Evolutionary conservation across 2,329 filamentous ascomycete genomes (phyloP), one percentile per base, ranked within the genome.

Genomic region (Aspergillus sp.): DNA sequence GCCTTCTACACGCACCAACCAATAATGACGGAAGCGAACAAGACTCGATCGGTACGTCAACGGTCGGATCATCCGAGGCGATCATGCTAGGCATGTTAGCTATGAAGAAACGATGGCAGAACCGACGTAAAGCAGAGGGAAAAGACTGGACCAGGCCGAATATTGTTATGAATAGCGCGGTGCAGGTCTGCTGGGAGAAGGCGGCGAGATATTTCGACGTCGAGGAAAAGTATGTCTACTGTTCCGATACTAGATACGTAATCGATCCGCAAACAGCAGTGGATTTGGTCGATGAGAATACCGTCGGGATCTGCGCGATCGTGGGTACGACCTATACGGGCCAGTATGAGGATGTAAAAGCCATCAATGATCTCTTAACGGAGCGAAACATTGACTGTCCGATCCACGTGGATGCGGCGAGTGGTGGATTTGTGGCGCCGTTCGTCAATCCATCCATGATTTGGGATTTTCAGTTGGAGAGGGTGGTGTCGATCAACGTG

Each of bases 91-190:
- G 87, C 32, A 87, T 87, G 1, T 76, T 91, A 20, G 88, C 88
- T 3, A 90, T 91, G 88, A 90, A 90, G 78, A 80, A 87, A n/a
- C 80, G 85, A 20, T 91, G 88, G 89, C 87, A 90, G 71, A 85
- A 89, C 67, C 83, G 82, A 65, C 81, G 87, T 26, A 78, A 75
- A 57, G 80, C 78, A 0, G 82, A 81, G 42, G 87, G 87, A 14
- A 89, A 90, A 62, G 86, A 88, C 63, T 84, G 81, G 1, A 79
- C 75, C 1, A 85, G 83, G 32, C 89, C 89, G 1, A 91, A 91
- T 68, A 90, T 91, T 63, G 79, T 91, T 67, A 91, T 91, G 88
- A 88, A 87, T 1, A 81, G 86, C 24, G 90, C 90, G 65, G 88
- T 88, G 1, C 89, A 91, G 73, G 88, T 91, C 0, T 88, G 88